Evolutionary conservation across 2,329 filamentous ascomycete genomes (phyloP).

Genomic region (Nigrograna mackinnonii): DNA sequence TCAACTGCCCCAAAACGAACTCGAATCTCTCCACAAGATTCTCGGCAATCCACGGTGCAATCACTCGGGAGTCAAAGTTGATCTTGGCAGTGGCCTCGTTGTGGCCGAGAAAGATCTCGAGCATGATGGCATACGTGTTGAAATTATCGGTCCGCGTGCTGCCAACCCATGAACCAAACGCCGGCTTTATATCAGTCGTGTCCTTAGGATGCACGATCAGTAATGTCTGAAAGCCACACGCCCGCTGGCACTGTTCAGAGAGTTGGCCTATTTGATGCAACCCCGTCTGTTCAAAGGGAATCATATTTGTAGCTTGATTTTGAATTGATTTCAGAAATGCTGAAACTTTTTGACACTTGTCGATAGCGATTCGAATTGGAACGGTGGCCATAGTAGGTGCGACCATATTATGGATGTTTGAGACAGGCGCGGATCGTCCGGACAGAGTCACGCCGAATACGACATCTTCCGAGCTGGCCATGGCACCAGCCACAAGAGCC

Average conservation of each 20-base stretch:
- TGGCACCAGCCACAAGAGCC: constrained; percentile 16
- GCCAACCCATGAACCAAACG: too few species aligned
- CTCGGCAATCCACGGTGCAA: background rate
- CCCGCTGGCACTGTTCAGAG: background rate
- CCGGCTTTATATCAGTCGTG: too few species aligned
- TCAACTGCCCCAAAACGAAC: background rate
- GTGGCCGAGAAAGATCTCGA: background rate
- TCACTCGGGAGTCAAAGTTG: background rate
- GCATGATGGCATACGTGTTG: background rate
- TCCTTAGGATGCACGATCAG: background rate
- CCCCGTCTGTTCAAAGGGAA: constrained; percentile 27
- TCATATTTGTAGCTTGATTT: constrained; percentile 1
- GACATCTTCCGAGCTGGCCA: constrained; percentile 16
- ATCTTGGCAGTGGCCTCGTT: background rate
- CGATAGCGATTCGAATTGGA: constrained; percentile 9
- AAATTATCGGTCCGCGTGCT: too few species aligned
- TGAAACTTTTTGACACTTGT: background rate
- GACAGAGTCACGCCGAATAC: constrained; percentile 23
- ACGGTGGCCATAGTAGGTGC: constrained; percentile 31
- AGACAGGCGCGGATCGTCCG: constrained; percentile 21
- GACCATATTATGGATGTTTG: constrained; percentile 11
- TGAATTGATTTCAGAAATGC: background rate
- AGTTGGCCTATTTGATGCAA: constrained; percentile 14
- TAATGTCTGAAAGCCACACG: background rate
- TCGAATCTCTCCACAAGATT: background rate